phyloP scores from a whole-genome alignment of 2,329 filamentous ascomycete genomes.

The Hypoxylon sp. region DNA sequence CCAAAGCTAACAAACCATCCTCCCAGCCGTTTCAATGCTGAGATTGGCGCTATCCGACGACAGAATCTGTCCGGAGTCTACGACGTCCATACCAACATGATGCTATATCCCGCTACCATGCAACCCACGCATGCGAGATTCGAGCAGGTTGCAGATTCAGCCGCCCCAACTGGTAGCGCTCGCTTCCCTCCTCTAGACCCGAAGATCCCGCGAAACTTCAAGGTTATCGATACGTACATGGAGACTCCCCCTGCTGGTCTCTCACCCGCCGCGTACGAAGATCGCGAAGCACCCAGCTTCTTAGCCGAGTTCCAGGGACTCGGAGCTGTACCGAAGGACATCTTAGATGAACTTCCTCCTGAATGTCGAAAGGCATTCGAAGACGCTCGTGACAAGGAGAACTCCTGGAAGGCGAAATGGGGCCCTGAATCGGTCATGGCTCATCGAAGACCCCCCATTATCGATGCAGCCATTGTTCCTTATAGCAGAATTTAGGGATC shows the following conservation, averaged over 20 bases:
- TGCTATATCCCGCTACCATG: constrained; percentile 89
- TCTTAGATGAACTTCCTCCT: constrained; percentile 75
- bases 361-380: constrained; percentile 83
- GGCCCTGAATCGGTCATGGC: constrained; percentile 74
- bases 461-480: constrained; percentile 76
- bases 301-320: constrained; percentile 72
- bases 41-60: constrained; percentile 77
- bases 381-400: constrained; percentile 74
- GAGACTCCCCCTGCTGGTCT: constrained; percentile 67
- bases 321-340: constrained; percentile 74
- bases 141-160: constrained; percentile 71
- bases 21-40: constrained; percentile 84
- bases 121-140: constrained; percentile 91
- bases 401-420: constrained; percentile 82
- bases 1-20: constrained; percentile 22
- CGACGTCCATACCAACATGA: constrained; percentile 92
- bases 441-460: constrained; percentile 67
- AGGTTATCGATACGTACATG: constrained; percentile 69
- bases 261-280: constrained; percentile 62
- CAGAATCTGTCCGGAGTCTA: constrained; percentile 84
- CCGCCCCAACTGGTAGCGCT: constrained; percentile 50
- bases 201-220: constrained; percentile 69
- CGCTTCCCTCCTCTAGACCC: constrained; percentile 65
- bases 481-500: constrained; percentile 60
- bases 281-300: constrained; percentile 62